Conservation (phyloP, 2,329 filamentous ascomycete species). For the Aspergillus puulaauensis region DNA sequence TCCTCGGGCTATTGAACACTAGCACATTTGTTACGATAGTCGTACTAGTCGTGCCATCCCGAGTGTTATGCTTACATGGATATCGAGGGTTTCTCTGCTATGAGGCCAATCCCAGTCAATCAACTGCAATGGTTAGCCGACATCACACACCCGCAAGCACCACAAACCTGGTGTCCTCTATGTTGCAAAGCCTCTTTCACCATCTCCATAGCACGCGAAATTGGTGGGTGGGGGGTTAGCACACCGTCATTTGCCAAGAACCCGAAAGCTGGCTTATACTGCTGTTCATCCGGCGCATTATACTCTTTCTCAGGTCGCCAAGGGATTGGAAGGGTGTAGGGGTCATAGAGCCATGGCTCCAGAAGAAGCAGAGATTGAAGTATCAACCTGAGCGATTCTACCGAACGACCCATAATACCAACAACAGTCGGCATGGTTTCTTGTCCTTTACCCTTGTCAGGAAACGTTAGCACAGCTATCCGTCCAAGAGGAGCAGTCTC, state of each 20-base stretch:
- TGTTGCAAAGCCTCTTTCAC: conserved; percentile 6
- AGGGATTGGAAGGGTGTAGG: conserved; percentile 35
- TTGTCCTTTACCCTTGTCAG: conserved; percentile 6
- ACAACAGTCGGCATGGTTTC: conserved; percentile 19
- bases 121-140: conserved; percentile 4
- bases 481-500: not conserved
- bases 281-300: not conserved
- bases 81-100: conserved; percentile 1
- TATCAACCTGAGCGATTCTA: conserved; percentile 26
- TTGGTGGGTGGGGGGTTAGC: conserved; percentile 7
- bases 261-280: conserved; percentile 9
- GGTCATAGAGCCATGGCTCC: conserved; percentile 40
- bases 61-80: conserved; percentile 6
- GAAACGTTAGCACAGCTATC: not conserved
- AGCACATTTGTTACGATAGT: not conserved
- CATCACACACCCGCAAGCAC: not conserved
- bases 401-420: conserved; percentile 33
- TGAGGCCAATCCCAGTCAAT: conserved; percentile 7
- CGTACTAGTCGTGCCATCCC: not conserved
- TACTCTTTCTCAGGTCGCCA: conserved; percentile 27
- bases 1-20: conserved; percentile 7
- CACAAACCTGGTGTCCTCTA: conserved; percentile 7
- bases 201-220: conserved; percentile 8
- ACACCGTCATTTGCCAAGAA: conserved; percentile 9
- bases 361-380: conserved; percentile 33